A percentile compares a stretch with the other conserved stretches of the same genome.
phyloP scores from a whole-genome alignment of 352 stramenopile genomes.

The Phytophthora lateralis region DNA sequence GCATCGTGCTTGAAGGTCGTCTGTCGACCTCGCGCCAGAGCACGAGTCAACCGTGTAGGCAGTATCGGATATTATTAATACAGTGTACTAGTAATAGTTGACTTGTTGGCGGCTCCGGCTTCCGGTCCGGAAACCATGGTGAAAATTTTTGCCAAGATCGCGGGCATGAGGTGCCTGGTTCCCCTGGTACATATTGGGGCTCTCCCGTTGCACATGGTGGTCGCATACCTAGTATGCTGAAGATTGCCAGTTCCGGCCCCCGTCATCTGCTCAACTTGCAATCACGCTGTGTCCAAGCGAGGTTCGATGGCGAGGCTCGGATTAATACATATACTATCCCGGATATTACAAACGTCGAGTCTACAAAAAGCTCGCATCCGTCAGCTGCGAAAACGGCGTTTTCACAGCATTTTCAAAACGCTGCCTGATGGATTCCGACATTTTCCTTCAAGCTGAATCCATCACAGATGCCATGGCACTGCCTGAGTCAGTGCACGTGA shows the following conservation, averaged over 20 bases:
- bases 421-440: neutral
- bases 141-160: constrained; percentile 10
- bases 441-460: constrained; percentile 1
- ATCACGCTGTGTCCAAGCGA: constrained; percentile 26
- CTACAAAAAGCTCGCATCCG: neutral
- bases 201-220: constrained; percentile 22
- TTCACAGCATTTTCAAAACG: too few relatives aligned
- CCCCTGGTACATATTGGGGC: constrained; percentile 8
- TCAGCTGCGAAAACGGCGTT: neutral
- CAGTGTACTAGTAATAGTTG: too few relatives aligned
- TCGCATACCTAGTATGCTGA: constrained; percentile 9
- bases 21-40: neutral
- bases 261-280: constrained; percentile 25
- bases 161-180: neutral
- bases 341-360: constrained; percentile 9
- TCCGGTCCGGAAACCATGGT: constrained; percentile 6
- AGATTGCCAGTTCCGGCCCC: constrained; percentile 17
- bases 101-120: too few relatives aligned
- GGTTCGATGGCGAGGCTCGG: constrained; percentile 13
- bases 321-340: too few relatives aligned
- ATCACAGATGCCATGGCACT: neutral
- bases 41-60: neutral
- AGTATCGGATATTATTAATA: too few relatives aligned
- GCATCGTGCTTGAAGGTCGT: neutral
- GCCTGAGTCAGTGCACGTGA: neutral